Percentiles rank a stretch among this genome's conserved stretches.
Conservation (phyloP, 306 rosid species). For the Myrica gale region DNA sequence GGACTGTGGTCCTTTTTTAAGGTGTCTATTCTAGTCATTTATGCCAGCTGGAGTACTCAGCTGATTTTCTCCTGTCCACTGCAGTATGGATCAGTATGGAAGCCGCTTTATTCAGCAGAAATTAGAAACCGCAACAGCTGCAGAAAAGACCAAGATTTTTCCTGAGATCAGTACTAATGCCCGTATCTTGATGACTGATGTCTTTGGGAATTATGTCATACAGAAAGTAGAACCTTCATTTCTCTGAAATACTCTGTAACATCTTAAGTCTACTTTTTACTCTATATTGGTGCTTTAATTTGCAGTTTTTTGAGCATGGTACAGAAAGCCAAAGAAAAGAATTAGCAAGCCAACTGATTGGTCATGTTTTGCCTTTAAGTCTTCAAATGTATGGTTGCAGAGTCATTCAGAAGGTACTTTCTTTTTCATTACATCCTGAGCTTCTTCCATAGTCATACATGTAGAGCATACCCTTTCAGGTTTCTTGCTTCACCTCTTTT, state of each 20-base stretch:
- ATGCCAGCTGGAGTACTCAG: constrained; percentile 28
- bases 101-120: constrained; percentile 99
- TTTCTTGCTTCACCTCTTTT: constrained; percentile 14
- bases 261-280: neutral
- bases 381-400: constrained; percentile 99
- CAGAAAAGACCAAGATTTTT: constrained; percentile 77
- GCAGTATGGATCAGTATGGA: constrained; percentile 97
- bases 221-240: constrained; percentile 65
- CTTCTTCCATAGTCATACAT: constrained; percentile 13
- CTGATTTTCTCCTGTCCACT: constrained; percentile 28
- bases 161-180: constrained; percentile 87
- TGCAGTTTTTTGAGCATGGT: constrained; percentile 97
- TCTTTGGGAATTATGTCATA: constrained; percentile 95
- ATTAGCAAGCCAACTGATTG: constrained; percentile 70
- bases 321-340: constrained; percentile 79
- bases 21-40: constrained; percentile 23
- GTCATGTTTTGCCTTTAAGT: constrained; percentile 90
- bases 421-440: constrained; percentile 14
- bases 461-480: constrained; percentile 12
- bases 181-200: constrained; percentile 89
- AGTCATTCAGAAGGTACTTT: constrained; percentile 92
- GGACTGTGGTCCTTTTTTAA: constrained; percentile 19
- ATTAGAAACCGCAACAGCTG: constrained; percentile 73
- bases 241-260: constrained; percentile 23
- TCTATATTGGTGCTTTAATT: constrained; percentile 26